Evolutionary conservation across 225 moss, liverwort and hornwort species (phyloP).

Genomic region (Ulota crispa): DNA sequence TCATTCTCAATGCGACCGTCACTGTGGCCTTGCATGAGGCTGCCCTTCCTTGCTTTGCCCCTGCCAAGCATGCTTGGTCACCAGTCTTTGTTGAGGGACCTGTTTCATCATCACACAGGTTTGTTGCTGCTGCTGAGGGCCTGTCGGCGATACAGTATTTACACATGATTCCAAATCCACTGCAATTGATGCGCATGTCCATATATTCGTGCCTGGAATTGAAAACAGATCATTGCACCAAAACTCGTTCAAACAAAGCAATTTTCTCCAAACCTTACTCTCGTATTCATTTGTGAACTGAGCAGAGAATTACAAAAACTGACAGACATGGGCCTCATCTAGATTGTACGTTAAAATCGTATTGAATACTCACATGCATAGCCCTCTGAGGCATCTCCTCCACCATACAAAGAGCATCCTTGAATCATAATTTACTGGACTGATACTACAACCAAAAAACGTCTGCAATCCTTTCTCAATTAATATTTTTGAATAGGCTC

Average conservation of each 20-base stretch:
- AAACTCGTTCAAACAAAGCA: background rate
- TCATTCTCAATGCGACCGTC: constrained; percentile 7
- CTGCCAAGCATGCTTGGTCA: constrained; percentile 18
- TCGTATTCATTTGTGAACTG: background rate
- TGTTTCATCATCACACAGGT: constrained; percentile 1
- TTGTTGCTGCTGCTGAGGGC: constrained; percentile 2
- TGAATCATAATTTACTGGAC: background rate
- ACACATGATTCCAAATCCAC: background rate
- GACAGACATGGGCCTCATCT: background rate
- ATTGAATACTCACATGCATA: background rate
- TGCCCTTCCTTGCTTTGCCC: background rate
- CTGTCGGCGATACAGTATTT: constrained; percentile 1
- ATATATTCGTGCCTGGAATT: background rate
- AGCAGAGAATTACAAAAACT: too few species aligned
- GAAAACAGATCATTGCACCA: background rate
- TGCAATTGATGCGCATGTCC: constrained; percentile 2
- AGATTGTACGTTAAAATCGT: background rate
- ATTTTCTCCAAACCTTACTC: background rate
- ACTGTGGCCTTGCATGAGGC: background rate
- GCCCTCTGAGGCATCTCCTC: background rate
- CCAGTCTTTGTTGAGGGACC: constrained; percentile 18
- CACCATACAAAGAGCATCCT: background rate
- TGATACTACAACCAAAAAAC: background rate
- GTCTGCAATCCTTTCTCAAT: background rate
- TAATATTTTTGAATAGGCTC: background rate